phyloP scores from a whole-genome alignment of 164 flowering plant genomes.

The Magnolia kwangsiensis region DNA sequence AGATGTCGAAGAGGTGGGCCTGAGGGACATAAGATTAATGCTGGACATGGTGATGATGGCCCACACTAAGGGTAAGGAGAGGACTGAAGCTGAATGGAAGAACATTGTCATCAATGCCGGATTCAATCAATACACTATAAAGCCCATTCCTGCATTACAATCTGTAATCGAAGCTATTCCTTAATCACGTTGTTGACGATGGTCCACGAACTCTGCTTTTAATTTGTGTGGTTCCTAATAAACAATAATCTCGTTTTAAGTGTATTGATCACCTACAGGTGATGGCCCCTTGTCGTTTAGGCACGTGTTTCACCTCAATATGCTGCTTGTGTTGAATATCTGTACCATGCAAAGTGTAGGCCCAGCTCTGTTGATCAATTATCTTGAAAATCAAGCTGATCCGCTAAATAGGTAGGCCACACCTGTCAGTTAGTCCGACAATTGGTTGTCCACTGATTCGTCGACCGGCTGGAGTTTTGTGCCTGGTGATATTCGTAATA shows the following conservation, averaged over 20 bases:
- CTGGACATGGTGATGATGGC: conserved; percentile 62
- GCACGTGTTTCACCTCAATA: background rate
- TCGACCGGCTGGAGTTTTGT: too few species aligned
- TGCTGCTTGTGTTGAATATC: too few species aligned
- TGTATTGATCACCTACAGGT: background rate
- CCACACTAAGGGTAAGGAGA: conserved; percentile 10
- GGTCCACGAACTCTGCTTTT: background rate
- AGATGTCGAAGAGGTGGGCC: conserved; percentile 14
- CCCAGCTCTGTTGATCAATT: too few species aligned
- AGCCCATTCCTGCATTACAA: conserved; percentile 2
- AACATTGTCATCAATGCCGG: background rate
- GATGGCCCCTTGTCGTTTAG: background rate
- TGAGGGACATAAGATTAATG: conserved; percentile 33
- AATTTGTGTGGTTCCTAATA: background rate
- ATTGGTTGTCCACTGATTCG: too few species aligned
- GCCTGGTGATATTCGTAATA: too few species aligned
- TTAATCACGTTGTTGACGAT: background rate
- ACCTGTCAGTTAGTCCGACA: too few species aligned
- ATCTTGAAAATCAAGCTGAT: too few species aligned
- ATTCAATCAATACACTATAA: conserved; percentile 1
- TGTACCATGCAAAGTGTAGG: too few species aligned
- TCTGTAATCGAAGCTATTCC: conserved; percentile 4
- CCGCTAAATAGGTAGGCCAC: too few species aligned
- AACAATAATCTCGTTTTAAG: background rate
- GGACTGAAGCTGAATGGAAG: conserved; percentile 7